Conservation (phyloP, 2,329 filamentous ascomycete species). For the Aureobasidium sp. region DNA sequence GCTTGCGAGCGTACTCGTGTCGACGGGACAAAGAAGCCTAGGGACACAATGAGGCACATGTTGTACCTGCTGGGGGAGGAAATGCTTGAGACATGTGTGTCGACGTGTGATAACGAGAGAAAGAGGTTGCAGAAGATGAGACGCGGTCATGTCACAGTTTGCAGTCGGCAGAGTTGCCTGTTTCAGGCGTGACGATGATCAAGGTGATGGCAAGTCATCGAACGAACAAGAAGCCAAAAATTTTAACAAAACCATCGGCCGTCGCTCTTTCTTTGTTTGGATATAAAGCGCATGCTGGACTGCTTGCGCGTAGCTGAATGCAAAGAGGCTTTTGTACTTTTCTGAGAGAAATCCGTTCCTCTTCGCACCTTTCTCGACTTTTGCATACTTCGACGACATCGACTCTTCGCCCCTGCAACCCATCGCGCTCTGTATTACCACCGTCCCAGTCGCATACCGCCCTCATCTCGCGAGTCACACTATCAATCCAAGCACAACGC, state of each 20-base stretch:
- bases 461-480: background rate
- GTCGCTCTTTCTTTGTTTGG: background rate
- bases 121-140: background rate
- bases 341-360: constrained; percentile 15
- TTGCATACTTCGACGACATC: constrained; percentile 1
- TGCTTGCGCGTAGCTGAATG: constrained; percentile 19
- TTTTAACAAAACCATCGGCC: background rate
- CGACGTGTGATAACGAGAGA: background rate
- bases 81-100: background rate
- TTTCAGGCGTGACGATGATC: constrained; percentile 4
- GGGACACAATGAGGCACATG: background rate
- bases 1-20: background rate
- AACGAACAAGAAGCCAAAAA: constrained; percentile 10
- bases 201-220: constrained; percentile 16
- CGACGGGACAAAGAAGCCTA: background rate
- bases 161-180: constrained; percentile 9
- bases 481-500: background rate
- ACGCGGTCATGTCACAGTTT: background rate
- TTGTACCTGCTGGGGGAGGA: no score
- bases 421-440: background rate
- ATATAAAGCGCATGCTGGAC: constrained; percentile 14
- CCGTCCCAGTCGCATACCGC: background rate
- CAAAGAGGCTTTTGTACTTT: constrained; percentile 15
- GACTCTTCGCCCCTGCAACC: background rate
- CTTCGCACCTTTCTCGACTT: constrained; percentile 11